Base-by-base conservation (phyloP, 2,329 filamentous ascomycete genomes). In the Alternaria arbusti region DNA sequence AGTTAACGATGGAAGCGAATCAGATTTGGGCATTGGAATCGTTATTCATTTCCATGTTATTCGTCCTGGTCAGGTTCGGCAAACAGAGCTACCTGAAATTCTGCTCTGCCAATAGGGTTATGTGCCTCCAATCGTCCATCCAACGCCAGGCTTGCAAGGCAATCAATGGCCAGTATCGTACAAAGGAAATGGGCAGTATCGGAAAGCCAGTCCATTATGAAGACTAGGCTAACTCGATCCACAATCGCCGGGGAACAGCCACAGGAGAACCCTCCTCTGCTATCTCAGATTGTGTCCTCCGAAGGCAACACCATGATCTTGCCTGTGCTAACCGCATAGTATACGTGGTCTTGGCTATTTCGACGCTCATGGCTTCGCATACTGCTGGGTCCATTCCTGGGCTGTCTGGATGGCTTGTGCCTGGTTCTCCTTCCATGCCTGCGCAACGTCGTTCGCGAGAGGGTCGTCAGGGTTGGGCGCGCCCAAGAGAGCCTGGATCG, bases 381-480 rank as follows among this genome's bases (percentile, higher is more conserved):
- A 93, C 72, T 91, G 90, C 79, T 87, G 86, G 12, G 96, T 98
- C 95, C 96, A 98, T 76, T 97, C 93, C 76, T 87, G 91, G 15
- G 95, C 95, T 8, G 94, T 98, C 69, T 91, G 89, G 74, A 99
- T 98, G 23, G 96, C 96, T 51, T 92, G 93, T 68, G 90, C 89
- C 82, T 98, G 93, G 76, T 99, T 90, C 76, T 98, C 94, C 84
- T 98, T 97, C 96, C 96, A 99, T 78, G 91, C 90, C 85, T 98
- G 96, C 36, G 96, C 96, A 45, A 99, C 96, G 70, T 99, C 95
- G 78, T 97, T 96, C 54, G 96, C 96, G 45, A 99, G 88, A n/a
- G 96, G 96, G 78, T 99, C 96, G 76, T 99, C 96, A 28, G 96
- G 96, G 82, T 99, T 99, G 13, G 96, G 96, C 6, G 96, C 95